Evolutionary conservation across 2,329 filamentous ascomycete species (phyloP).

Genomic region (Sclerotinia sclerotiorum): DNA sequence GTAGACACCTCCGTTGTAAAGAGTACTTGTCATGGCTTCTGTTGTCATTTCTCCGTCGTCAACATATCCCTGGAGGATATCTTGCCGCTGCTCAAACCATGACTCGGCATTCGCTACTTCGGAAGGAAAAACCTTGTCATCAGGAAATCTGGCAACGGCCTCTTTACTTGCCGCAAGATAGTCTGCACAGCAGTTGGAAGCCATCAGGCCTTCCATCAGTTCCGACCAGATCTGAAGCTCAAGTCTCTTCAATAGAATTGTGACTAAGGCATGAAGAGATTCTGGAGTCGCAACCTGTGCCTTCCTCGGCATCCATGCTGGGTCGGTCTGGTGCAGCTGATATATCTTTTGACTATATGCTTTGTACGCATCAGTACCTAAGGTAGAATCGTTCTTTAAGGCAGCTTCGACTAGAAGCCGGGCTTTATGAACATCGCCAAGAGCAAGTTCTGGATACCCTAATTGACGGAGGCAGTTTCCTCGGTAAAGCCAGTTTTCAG

Average conservation of each 20-base stretch:
- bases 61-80: slow-evolving; percentile 28
- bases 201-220: slow-evolving; percentile 37
- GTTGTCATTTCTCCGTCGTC: slow-evolving; percentile 30
- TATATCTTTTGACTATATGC: slow-evolving; percentile 33
- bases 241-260: slow-evolving; percentile 33
- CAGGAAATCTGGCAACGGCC: slow-evolving; percentile 34
- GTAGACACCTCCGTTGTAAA: slow-evolving; percentile 34
- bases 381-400: slow-evolving; percentile 25
- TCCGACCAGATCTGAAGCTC: slow-evolving; percentile 37
- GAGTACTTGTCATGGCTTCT: slow-evolving; percentile 24
- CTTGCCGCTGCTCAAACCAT: slow-evolving; percentile 32
- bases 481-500: slow-evolving; percentile 36
- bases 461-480: slow-evolving; percentile 34
- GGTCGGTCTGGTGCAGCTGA: slow-evolving; percentile 33
- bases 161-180: slow-evolving; percentile 33
- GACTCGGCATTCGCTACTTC: slow-evolving; percentile 34
- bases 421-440: slow-evolving; percentile 40
- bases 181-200: slow-evolving; percentile 36
- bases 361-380: slow-evolving; percentile 37
- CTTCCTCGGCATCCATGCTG: slow-evolving; percentile 32
- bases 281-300: slow-evolving; percentile 31
- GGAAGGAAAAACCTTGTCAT: slow-evolving; percentile 34
- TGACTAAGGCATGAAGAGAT: slow-evolving; percentile 28
- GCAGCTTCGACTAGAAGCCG: slow-evolving; percentile 38
- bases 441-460: slow-evolving; percentile 39